Base-by-base conservation (phyloP, 1,139 yeast genomes). In the Diutina catenulata region DNA sequence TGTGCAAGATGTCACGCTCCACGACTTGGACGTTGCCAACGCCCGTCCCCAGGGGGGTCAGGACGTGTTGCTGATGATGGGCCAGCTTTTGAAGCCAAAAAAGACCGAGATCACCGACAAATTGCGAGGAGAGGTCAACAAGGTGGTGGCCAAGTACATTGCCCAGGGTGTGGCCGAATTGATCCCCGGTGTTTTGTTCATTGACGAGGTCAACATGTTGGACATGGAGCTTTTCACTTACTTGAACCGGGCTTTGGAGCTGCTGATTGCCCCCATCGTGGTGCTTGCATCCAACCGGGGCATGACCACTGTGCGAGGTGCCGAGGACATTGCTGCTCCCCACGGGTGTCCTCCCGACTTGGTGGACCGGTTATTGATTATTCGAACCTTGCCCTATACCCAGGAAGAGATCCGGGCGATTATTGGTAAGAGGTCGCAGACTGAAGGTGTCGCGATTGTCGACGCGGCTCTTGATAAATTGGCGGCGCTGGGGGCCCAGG, bases 41-140 rank as follows among this genome's bases (percentile, higher is more conserved):
- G 88, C 98, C 2, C 76, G 88, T 52, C 98, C 99, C 11, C 97
- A 91, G 62, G 98, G 98, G 47, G 98, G 98, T 24, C 98, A 93
- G 62, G 98, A 91, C 55, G 94, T 93, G 38, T 72, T 91, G 55
- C 86, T 96, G 7, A 86, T 93, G 95, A 91, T 91, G 98, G 97
- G 97, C 33, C 98, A 91, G 63, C 68, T 91, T 46, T 70, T 91
- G 67, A 91, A 88, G 63, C 97, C 97, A 41, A 80, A 83, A 50
- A 91, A 91, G 64, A 91, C 99, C n/a, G 99, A 91, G 61, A 91
- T 91, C 53, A 93, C 98, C 35, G 98, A 91, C 52, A 91, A 93
- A 59, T 72, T 91, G 55, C 76, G 99, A 57, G 66, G 70, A 33
- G 98, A 91, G 62, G 95, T 91, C 47, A 88, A 91, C 64, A 87